Percentiles rank a stretch among this genome's conserved stretches.
Evolutionary conservation across 2,329 filamentous ascomycete species (phyloP).

Genomic region (Fusarium chlamydosporum): DNA sequence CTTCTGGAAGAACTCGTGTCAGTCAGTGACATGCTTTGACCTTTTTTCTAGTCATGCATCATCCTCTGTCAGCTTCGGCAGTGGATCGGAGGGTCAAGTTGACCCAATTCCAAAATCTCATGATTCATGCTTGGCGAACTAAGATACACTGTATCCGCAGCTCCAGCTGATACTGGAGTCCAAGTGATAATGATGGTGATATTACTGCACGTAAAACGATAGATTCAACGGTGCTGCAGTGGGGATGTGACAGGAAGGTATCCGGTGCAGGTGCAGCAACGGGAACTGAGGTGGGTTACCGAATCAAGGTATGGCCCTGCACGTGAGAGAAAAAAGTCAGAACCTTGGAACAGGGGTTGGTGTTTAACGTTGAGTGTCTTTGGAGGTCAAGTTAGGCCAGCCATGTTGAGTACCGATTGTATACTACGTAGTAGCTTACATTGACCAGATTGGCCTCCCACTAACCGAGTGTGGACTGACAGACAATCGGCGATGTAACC

Average conservation of each 20-base stretch:
- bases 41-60: constrained; percentile 31
- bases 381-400: too few relatives aligned
- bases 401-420: neutral
- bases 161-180: neutral
- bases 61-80: neutral
- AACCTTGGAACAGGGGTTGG: neutral
- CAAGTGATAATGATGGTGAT: neutral
- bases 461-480: constrained; percentile 9
- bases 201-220: neutral
- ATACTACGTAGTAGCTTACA: neutral
- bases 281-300: constrained; percentile 1
- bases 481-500: constrained; percentile 30
- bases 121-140: neutral
- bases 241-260: neutral
- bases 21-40: constrained; percentile 16
- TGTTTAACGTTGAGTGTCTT: neutral
- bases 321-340: neutral
- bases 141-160: neutral
- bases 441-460: neutral
- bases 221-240: constrained; percentile 2
- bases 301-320: too few relatives aligned
- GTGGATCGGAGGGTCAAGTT: neutral
- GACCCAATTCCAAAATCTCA: neutral
- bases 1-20: constrained; percentile 34
- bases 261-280: neutral